These are phyloP conservation scores for Heterobasidion occidentale DNA, from an alignment of 1,284 basidiomycete species.

Conservation along the genomic window DNA sequence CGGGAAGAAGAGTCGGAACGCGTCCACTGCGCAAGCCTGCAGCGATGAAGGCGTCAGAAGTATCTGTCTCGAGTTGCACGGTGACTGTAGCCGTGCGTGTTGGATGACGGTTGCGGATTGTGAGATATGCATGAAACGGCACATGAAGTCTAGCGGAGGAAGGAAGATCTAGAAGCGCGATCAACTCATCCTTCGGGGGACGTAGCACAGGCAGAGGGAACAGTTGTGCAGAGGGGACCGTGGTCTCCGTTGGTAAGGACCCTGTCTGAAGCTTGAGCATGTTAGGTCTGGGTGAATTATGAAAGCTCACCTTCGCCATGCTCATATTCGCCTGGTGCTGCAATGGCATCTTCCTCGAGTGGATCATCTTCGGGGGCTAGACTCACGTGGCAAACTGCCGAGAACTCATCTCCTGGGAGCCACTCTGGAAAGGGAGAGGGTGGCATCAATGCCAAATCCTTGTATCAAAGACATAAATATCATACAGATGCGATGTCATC, in stretches of 20 bases:
- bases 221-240: constrained; percentile 38
- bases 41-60: constrained; percentile 56
- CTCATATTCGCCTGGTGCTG: constrained; percentile 49
- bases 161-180: constrained; percentile 59
- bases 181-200: constrained; percentile 49
- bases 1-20: constrained; percentile 61
- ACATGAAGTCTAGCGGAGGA: constrained; percentile 53
- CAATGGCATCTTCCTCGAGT: constrained; percentile 26
- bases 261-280: constrained; percentile 20
- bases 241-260: constrained; percentile 32
- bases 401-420: constrained; percentile 55
- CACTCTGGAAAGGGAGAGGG: constrained; percentile 35
- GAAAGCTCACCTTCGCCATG: constrained; percentile 55
- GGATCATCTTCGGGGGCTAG: constrained; percentile 36
- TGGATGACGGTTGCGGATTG: constrained; percentile 57
- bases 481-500: constrained; percentile 26
- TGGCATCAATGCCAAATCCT: background rate
- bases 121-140: constrained; percentile 47
- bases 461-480: background rate
- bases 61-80: constrained; percentile 61
- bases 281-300: background rate
- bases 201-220: constrained; percentile 50
- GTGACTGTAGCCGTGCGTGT: constrained; percentile 56
- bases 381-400: constrained; percentile 44
- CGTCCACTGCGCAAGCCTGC: constrained; percentile 61